Evolutionary conservation across 2,329 filamentous ascomycete genomes (phyloP).

Genomic region (Colletotrichum agaves): DNA sequence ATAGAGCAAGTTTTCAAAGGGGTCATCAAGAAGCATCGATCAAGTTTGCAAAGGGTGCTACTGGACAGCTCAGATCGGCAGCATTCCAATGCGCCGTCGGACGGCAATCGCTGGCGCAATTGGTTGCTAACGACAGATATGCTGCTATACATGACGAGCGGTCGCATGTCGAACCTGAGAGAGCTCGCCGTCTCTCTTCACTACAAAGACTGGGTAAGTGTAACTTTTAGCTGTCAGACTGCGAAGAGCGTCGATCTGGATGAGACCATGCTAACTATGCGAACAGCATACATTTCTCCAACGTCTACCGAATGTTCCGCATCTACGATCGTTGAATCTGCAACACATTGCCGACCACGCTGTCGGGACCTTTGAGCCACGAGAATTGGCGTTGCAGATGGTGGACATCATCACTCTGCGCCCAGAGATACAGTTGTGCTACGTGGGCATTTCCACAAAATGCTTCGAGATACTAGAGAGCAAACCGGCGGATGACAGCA

Average conservation of each 20-base stretch:
- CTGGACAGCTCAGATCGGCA: conserved; percentile 73
- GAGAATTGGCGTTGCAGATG: conserved; percentile 80
- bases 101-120: conserved; percentile 66
- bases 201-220: conserved; percentile 80
- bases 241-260: conserved; percentile 16
- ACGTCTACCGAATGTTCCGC: conserved; percentile 74
- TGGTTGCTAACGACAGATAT: conserved; percentile 80
- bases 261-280: conserved; percentile 35
- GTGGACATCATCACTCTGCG: conserved; percentile 81
- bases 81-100: conserved; percentile 40
- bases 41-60: conserved; percentile 77
- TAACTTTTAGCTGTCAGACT: conserved; percentile 5
- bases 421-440: conserved; percentile 80
- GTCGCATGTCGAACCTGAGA: conserved; percentile 76
- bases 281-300: conserved; percentile 81
- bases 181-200: conserved; percentile 80
- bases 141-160: conserved; percentile 78
- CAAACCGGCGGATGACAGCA: conserved; percentile 56
- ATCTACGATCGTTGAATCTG: conserved; percentile 77
- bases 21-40: conserved; percentile 75
- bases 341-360: conserved; percentile 73
- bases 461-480: conserved; percentile 85
- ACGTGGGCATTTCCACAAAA: conserved; percentile 79
- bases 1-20: conserved; percentile 78
- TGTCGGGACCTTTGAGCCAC: conserved; percentile 64